Conservation (phyloP, 225 moss, liverwort and hornwort species). For the Ulota crispa region DNA sequence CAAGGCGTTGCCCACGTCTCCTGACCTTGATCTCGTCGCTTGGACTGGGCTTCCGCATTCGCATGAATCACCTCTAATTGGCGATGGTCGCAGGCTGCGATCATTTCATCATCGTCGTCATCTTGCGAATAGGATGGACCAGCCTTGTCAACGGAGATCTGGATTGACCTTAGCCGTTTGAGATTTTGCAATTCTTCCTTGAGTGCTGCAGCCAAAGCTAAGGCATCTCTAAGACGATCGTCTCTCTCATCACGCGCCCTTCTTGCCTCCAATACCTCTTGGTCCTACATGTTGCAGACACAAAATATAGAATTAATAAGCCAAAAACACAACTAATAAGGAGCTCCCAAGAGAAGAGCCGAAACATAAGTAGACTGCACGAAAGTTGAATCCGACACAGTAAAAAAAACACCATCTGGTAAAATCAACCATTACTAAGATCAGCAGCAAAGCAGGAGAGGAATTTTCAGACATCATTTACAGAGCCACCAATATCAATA, state of each 20-base stretch:
- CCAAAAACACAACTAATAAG: neutral
- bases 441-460: neutral
- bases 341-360: neutral
- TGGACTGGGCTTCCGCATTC: constrained; percentile 25
- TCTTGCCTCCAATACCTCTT: constrained; percentile 79
- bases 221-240: constrained; percentile 68
- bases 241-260: constrained; percentile 72
- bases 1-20: constrained; percentile 33
- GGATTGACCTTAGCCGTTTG: constrained; percentile 53
- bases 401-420: neutral
- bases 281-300: constrained; percentile 60
- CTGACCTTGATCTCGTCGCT: constrained; percentile 24
- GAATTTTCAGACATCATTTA: neutral
- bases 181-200: constrained; percentile 68
- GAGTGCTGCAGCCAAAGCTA: constrained; percentile 56
- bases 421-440: constrained; percentile 2
- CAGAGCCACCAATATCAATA: neutral
- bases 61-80: constrained; percentile 27
- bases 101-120: constrained; percentile 29
- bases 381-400: neutral
- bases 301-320: neutral
- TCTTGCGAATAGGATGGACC: constrained; percentile 29
- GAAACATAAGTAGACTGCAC: constrained; percentile 4
- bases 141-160: constrained; percentile 6
- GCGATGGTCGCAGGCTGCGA: constrained; percentile 36